These are phyloP conservation scores for Fusarium robinianum DNA, from an alignment of 2,329 filamentous ascomycete species.

Conservation along the genomic window DNA sequence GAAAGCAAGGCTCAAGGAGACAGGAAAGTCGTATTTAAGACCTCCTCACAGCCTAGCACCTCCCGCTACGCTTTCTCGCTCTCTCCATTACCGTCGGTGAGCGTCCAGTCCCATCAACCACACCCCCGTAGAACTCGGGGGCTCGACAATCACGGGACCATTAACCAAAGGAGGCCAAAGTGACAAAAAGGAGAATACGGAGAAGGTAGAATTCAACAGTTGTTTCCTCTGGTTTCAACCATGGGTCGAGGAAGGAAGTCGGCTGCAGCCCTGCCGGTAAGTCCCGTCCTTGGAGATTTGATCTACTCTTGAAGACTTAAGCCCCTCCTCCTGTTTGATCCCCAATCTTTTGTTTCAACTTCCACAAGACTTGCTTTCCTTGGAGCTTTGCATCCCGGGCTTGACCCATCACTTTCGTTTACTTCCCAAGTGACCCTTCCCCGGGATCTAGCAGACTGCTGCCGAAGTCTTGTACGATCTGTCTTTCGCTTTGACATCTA, in stretches of 20 bases:
- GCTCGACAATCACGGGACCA: no score
- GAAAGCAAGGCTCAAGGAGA: no score
- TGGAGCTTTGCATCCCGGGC: slow-evolving; percentile 32
- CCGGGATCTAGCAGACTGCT: slow-evolving; percentile 11
- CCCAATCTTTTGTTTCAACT: slow-evolving; percentile 11
- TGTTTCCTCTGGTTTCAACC: slow-evolving; percentile 6
- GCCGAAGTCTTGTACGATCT: slow-evolving; percentile 6
- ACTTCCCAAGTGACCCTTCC: slow-evolving; percentile 36
- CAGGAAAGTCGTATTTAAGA: no score
- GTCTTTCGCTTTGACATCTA: not conserved
- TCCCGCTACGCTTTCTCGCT: no score
- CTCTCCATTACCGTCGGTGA: no score
- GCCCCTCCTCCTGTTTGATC: slow-evolving; percentile 27
- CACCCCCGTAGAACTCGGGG: no score
- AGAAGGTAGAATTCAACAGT: not conserved
- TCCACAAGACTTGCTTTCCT: slow-evolving; percentile 30
- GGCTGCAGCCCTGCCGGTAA: slow-evolving; percentile 20
- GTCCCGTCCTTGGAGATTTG: slow-evolving; percentile 7
- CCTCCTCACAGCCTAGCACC: no score
- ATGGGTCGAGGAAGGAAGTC: slow-evolving; percentile 33
- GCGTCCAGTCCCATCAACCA: no score
- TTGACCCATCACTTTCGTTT: slow-evolving; percentile 16
- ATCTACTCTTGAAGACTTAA: slow-evolving; percentile 26
- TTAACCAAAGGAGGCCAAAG: slow-evolving; percentile 1
- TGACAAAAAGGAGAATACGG: not conserved